Evolutionary conservation across 2,329 filamentous ascomycete species (phyloP), one percentile per base, ranked within the genome.

Genomic region (Orbilia blumenaviensis): DNA sequence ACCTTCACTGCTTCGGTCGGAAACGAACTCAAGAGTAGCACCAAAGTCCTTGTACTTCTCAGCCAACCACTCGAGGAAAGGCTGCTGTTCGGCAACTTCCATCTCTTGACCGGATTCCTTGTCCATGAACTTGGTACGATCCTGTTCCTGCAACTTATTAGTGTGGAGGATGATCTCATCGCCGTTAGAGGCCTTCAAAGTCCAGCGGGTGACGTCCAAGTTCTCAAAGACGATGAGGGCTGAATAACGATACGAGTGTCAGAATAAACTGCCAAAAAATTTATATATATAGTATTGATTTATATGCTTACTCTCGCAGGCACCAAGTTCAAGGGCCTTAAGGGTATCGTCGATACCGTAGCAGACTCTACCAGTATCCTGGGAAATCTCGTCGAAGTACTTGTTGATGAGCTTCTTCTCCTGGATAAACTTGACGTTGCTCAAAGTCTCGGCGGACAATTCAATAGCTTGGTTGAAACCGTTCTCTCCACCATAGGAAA

Each of bases 381-480:
- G 93, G 83, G 93, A 97, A 82, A 99, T 98, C 85, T 99, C 94
- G 83, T 99, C 94, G 81, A 99, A 99, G 87, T 99, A 99, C 83
- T 92, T 93, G 83, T 94, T 94, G 82, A 99, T 99, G 78, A 99
- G 89, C 87, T 97, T 99, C 91, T 99, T 99, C 88, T 99, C 95
- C 85, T 99, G 95, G 83, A 99, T 97, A 84, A 99, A 99, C 86
- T 99, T 99, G 88, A 99, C 95, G 83, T 98, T 99, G 84, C 94
- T 92, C 54, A 99, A 88, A 6, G 95, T 99, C 87, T 99, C 96
- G 6, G 93, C 89, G 25, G 95, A 91, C 81, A 99, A 85, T 83
- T 99, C 95, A 79, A 99, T 99, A 76, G 95, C 95, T 86, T 99
- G 96, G 86, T 99, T 99, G 88, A 99, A 99, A 52, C 95, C 95